Base-by-base conservation (phyloP, 805 yeast species). In the Yueomyces sp. region DNA sequence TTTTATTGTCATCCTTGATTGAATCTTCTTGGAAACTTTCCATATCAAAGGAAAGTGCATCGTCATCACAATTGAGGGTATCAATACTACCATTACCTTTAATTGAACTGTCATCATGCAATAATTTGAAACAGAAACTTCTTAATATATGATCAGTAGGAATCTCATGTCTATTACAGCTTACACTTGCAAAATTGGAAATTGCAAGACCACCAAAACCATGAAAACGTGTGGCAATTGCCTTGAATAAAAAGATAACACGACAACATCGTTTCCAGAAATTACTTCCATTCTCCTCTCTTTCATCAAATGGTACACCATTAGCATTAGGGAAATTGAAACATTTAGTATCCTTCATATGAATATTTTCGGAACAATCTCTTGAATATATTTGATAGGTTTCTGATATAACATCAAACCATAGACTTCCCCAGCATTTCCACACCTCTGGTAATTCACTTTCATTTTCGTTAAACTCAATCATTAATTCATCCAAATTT, bases 341-440 rank as follows among this genome's bases (percentile, higher is more conserved):
- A 36, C 66, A 74, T 45, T 77, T 66, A 49, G 72, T 70, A 45
- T 72, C 74, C 40, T 60, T 59, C n/a, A 80, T 72, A 7, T 9
- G 5, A 11, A 34, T 34, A 34, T 34, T 34, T 34, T 7, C 5
- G 6, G 37, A 34, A 5, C n/a, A 34, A 34, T 34, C n/a, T n/a
- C n/a, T 34, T 49, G 77, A 83, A 4, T 64, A 66, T 53, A 34
- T 34, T n/a, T 34, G 37, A 34, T 34, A 34, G n/a, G 81, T 82
- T 39, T 68, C 57, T 12, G 65, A 54, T 37, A 83, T 65, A 28
- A 65, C 64, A 59, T 83, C 88, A 61, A 75, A 84, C 90, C 92
- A 83, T 38, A 84, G 57, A 0, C 86, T 74, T 2, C 94, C 94
- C 86, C 90, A 82, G 53, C 87, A 78, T 55, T 79, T 79, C 88